Percentiles rank a stretch among this genome's conserved stretches.
These are phyloP conservation scores for Gynandropsis gynandra DNA, from an alignment of 345 rosid genomes.

Conservation along the genomic window DNA sequence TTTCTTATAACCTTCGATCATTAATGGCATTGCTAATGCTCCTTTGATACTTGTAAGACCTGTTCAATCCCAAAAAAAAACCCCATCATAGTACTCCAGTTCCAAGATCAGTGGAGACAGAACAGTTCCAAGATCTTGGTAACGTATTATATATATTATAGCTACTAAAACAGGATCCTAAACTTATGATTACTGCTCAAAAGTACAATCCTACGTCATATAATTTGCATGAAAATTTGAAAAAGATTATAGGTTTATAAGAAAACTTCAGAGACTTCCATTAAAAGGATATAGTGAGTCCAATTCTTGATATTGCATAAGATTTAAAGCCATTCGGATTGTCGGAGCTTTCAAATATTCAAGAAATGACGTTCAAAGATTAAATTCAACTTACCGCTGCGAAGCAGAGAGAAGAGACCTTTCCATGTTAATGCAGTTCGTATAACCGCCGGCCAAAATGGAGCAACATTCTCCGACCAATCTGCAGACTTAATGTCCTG, in stretches of 20 bases:
- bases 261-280: no score
- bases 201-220: no score
- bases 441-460: conserved; percentile 93
- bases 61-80: conserved; percentile 25
- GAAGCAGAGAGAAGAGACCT: conserved; percentile 58
- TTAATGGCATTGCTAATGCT: conserved; percentile 84
- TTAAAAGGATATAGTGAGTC: neutral
- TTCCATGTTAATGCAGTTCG: conserved; percentile 78
- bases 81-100: neutral
- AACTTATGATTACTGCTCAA: no score
- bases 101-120: no score
- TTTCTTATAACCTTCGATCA: conserved; percentile 86
- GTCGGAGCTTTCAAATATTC: neutral
- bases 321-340: neutral
- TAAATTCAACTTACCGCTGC: conserved; percentile 41
- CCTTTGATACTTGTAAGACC: conserved; percentile 73
- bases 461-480: conserved; percentile 79
- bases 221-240: no score
- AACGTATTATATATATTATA: no score
- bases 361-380: neutral
- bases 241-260: no score
- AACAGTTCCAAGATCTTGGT: no score
- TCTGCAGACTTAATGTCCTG: conserved; percentile 85
- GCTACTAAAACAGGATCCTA: no score
- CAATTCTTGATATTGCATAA: neutral